Conservation (phyloP, 2,329 filamentous ascomycete genomes). For the Lojkania enalia region DNA sequence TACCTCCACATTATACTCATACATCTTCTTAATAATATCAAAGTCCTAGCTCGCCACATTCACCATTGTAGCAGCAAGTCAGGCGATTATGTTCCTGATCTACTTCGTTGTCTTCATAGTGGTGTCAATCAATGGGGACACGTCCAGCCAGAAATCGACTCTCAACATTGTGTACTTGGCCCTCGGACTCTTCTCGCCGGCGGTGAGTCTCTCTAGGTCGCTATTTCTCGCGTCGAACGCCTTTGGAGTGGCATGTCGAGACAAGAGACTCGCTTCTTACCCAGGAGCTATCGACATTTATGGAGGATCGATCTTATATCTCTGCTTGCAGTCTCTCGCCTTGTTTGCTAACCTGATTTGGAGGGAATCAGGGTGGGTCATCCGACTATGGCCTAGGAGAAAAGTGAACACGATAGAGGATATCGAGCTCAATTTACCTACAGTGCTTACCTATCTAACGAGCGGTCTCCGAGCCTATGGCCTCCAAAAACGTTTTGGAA, state of each 20-base stretch:
- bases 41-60: constrained; percentile 74
- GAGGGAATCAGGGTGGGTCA: neutral
- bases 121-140: neutral
- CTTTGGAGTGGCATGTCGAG: neutral
- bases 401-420: neutral
- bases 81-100: constrained; percentile 56
- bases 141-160: constrained; percentile 45
- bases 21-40: constrained; percentile 75
- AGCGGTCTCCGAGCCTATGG: constrained; percentile 43
- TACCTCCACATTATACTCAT: constrained; percentile 71
- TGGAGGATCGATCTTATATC: constrained; percentile 78
- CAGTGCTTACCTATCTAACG: neutral
- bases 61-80: constrained; percentile 47
- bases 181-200: constrained; percentile 70
- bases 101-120: constrained; percentile 39
- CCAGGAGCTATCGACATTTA: constrained; percentile 71
- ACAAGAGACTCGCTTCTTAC: constrained; percentile 66
- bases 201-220: constrained; percentile 70
- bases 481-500: constrained; percentile 74
- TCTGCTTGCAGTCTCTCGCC: constrained; percentile 67
- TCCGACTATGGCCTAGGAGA: neutral
- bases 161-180: constrained; percentile 68
- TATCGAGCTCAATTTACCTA: neutral
- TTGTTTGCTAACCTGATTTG: constrained; percentile 57
- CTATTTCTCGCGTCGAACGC: constrained; percentile 68